phyloP scores from a whole-genome alignment of 768 basidiomycete genomes.

The Boletus pseudopeckii region DNA sequence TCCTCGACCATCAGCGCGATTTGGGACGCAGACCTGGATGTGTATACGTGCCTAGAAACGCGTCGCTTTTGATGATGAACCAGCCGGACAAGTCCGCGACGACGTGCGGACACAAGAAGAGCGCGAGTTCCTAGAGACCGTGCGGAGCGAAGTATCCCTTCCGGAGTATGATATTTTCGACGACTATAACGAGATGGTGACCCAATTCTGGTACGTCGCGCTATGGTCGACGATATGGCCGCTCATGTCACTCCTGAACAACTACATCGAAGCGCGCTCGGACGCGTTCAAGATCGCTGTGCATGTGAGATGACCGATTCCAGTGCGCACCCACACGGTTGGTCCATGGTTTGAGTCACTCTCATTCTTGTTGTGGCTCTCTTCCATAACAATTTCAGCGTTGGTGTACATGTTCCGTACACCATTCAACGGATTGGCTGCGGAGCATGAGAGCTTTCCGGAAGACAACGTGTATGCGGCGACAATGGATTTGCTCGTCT shows the following conservation, averaged over 20 bases:
- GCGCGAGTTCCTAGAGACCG: slow-evolving; percentile 71
- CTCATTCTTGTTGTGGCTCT: slow-evolving; percentile 85
- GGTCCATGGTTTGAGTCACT: slow-evolving; percentile 93
- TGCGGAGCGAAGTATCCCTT: slow-evolving; percentile 72
- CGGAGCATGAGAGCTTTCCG: neutral
- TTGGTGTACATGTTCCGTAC: slow-evolving; percentile 89
- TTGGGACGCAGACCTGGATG: slow-evolving; percentile 1
- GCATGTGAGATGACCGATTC: slow-evolving; percentile 81
- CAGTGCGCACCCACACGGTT: slow-evolving; percentile 83
- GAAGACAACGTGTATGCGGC: slow-evolving; percentile 31
- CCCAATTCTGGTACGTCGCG: slow-evolving; percentile 89
- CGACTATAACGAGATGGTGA: slow-evolving; percentile 96
- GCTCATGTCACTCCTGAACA: slow-evolving; percentile 88
- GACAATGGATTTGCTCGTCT: slow-evolving; percentile 51
- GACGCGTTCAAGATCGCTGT: slow-evolving; percentile 95
- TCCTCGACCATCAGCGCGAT: slow-evolving; percentile 10
- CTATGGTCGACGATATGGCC: slow-evolving; percentile 96
- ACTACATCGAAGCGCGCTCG: slow-evolving; percentile 85
- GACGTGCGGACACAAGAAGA: slow-evolving; percentile 53
- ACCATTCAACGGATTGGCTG: slow-evolving; percentile 16
- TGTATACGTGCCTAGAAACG: slow-evolving; percentile 46
- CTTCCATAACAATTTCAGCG: slow-evolving; percentile 82
- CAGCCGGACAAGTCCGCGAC: slow-evolving; percentile 25
- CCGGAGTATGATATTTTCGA: slow-evolving; percentile 79
- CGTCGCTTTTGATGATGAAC: slow-evolving; percentile 69